Base-by-base conservation (phyloP, 306 rosid genomes). In the Rosa lucieae region DNA sequence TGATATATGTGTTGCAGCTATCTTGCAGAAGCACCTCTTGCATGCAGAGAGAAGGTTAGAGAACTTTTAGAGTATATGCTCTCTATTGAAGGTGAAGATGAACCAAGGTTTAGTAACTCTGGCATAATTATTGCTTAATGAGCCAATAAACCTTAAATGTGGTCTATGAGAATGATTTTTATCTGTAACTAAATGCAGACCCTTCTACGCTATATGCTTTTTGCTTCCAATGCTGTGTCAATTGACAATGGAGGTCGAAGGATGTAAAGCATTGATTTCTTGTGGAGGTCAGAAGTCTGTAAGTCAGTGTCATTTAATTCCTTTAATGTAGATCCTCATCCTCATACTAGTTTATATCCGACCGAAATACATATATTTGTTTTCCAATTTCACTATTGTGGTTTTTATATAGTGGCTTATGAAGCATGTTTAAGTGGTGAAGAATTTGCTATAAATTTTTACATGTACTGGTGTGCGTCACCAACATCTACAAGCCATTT, bases 181-280 rank as follows among this genome's bases (percentile, higher is more conserved):
- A 76, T 79, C 75, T 67, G 69, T 76, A 80, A 32, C n/a, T 78
- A 67, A 62, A 39, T 81, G 59, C 93, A 95, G 99, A 81, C 97
- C 99, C 53, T 95, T 95, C 90, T 79, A 83, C 76, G 83, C 92
- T 2, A 79, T 89, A 67, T 90, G 97, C 86, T 95, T 92, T 86
- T 87, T 95, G 89, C 93, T 95, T 78, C 99, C 99, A 52, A 44
- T 89, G 89, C 82, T 95, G 84, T 92, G 92, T 84, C 98, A 92
- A 84, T 77, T 81, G 87, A 90, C 98, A 48, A 90, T 92, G 97
- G 23, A 86, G 63, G 78, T 79, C 67, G 97, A 92, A 83, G 98
- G 97, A 70, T 95, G 98, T 79, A 82, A 82, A 79, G 76, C 88
- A 77, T 68, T 91, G 82, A 87, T 84, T 80, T 91, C 90, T 65